Conservation (phyloP, 371 early-diverging fungal genomes). For the Synchytrium microbalum region DNA sequence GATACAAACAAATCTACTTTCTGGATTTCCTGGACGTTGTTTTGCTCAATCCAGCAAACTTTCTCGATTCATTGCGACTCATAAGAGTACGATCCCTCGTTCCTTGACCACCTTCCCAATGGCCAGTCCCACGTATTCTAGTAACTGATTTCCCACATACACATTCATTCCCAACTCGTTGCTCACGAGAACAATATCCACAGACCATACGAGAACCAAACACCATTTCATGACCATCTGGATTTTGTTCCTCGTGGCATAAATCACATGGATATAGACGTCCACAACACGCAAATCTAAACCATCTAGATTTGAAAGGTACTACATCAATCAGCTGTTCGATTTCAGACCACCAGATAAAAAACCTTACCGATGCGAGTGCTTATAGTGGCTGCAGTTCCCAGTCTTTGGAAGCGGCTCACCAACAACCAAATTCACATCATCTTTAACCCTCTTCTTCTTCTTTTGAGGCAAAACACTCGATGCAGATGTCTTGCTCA, state of each 20-base stretch:
- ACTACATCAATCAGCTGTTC: too few species aligned
- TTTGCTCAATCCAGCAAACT: constrained; percentile 38
- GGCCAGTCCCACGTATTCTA: constrained; percentile 35
- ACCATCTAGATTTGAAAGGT: constrained; percentile 79
- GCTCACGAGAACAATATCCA: constrained; percentile 87
- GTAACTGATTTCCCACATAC: constrained; percentile 67
- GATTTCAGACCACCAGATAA: not conserved
- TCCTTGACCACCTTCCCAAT: constrained; percentile 98
- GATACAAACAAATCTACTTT: too few species aligned
- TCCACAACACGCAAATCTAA: constrained; percentile 93
- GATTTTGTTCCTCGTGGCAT: constrained; percentile 75
- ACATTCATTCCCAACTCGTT: constrained; percentile 48
- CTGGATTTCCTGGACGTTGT: constrained; percentile 19
- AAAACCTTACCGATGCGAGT: constrained; percentile 51
- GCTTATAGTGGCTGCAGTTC: constrained; percentile 85
- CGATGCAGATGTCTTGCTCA: not conserved
- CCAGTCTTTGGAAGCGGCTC: constrained; percentile 76
- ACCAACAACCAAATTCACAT: constrained; percentile 53
- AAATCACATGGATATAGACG: constrained; percentile 84
- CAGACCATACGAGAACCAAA: constrained; percentile 85
- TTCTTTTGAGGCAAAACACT: constrained; percentile 34
- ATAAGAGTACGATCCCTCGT: constrained; percentile 69
- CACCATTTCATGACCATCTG: constrained; percentile 57
- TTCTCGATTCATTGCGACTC: constrained; percentile 70
- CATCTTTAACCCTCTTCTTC: constrained; percentile 36